phyloP scores from a whole-genome alignment of 2,329 filamentous ascomycete genomes.

The Fusarium xyrophilum region DNA sequence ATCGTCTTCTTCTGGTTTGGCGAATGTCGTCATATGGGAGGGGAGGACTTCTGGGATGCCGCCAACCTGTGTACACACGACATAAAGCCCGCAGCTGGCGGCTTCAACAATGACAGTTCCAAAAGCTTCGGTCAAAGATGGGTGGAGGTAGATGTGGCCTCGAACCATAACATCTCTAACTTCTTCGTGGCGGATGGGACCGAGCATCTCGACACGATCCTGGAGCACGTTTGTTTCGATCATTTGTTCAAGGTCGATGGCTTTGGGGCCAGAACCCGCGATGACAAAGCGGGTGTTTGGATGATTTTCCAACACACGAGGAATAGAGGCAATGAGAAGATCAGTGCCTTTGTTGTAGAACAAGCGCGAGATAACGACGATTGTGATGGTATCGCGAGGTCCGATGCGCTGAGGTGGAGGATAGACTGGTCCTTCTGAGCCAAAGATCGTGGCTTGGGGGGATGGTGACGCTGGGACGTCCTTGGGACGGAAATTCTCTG shows the following conservation, averaged over 20 bases:
- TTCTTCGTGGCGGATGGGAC: conserved; percentile 91
- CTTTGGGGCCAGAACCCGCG: conserved; percentile 92
- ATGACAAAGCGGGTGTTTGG: conserved; percentile 97
- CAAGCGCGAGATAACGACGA: conserved; percentile 94
- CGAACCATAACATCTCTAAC: conserved; percentile 97
- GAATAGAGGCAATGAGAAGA: conserved; percentile 93
- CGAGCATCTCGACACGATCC: conserved; percentile 90
- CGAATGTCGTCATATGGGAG: conserved; percentile 96
- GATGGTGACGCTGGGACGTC: conserved; percentile 48
- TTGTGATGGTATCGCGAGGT: conserved; percentile 87
- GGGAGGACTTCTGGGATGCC: conserved; percentile 97
- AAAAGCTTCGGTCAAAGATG: conserved; percentile 94
- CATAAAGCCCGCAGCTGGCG: conserved; percentile 92
- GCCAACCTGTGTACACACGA: conserved; percentile 95
- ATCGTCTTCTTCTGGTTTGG: conserved; percentile 95
- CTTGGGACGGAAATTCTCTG: conserved; percentile 87
- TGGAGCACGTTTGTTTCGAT: conserved; percentile 93
- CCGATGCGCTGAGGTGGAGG: conserved; percentile 72
- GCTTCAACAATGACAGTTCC: conserved; percentile 98
- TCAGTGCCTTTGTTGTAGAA: conserved; percentile 99
- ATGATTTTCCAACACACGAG: conserved; percentile 86
- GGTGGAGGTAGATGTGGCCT: conserved; percentile 95
- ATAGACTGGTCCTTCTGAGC: conserved; percentile 45
- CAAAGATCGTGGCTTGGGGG: conserved; percentile 45
- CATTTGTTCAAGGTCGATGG: conserved; percentile 98